Evolutionary conservation across 371 early-diverging fungal species (phyloP), one percentile per base, ranked within the genome.

Genomic region (Batkoa obscura): DNA sequence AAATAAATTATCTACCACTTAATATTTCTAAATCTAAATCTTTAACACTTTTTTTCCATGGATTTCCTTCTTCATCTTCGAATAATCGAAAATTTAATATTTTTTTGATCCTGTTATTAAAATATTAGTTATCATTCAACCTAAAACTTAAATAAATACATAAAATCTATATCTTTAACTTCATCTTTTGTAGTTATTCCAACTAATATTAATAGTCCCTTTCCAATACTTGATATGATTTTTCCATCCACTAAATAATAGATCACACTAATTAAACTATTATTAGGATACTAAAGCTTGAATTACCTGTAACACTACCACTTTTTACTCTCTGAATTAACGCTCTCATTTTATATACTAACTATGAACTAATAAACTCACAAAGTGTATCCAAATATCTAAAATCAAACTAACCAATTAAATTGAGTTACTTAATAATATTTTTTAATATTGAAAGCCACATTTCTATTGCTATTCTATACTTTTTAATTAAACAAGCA

Each of bases 11-110:
- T 65, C 50, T 71, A 85, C 81, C 79, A 63, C 84, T 83, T 51
- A 88, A 65, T 4, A 89, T 63, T 58, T 84, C 84, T 6, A 81
- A 67, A 0, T 72, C 78, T 6, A 75, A 61, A 52, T 87, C 86
- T 53, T 75, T 74, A 43, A 80, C 84, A 35, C 79, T 76, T 52
- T 75, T 78, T 51, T 76, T 75, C 90, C 89, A 89, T 76, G 75
- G 76, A 38, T 59, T 62, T 3, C 73, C 75, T 30, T 62, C 58
- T 38, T 68, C 70, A 32, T 81, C 80, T 37, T 80, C 76, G 60
- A 86, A 89, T 2, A 89, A 72, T n/a, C 83, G 73, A 13, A 86
- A 64, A 48, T 73, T 76, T 3, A 89, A 71, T 32, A 88, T 69
- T 64, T 87, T 89, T 31, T 69, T 68, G 3, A 75, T 72, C 37